Percentiles rank a stretch among this genome's conserved stretches.
phyloP scores from a whole-genome alignment of 441 rosid species.

The Omphalea diandra region DNA sequence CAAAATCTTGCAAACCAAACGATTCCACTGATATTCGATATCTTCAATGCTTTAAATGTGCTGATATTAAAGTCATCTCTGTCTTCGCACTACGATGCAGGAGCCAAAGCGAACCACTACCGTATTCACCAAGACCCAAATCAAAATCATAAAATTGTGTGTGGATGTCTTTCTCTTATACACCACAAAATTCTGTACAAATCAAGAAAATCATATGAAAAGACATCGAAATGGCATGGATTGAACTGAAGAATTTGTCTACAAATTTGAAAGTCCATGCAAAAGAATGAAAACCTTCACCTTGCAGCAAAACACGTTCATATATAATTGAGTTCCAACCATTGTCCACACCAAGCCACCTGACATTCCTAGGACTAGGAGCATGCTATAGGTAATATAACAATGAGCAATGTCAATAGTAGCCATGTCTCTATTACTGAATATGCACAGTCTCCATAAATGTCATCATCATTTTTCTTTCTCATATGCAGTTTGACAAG shows the following conservation, averaged over 20 bases:
- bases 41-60: constrained; percentile 47
- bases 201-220: constrained; percentile 38
- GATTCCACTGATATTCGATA: constrained; percentile 72
- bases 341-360: constrained; percentile 74
- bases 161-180: constrained; percentile 74
- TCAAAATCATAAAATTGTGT: too few species aligned
- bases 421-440: constrained; percentile 49
- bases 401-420: constrained; percentile 63
- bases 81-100: constrained; percentile 64
- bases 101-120: constrained; percentile 63
- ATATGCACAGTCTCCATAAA: constrained; percentile 54
- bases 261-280: constrained; percentile 94
- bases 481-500: constrained; percentile 53
- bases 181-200: constrained; percentile 65
- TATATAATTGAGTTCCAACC: constrained; percentile 61
- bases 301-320: constrained; percentile 81
- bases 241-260: constrained; percentile 25
- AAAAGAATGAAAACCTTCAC: constrained; percentile 58
- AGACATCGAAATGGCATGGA: too few species aligned
- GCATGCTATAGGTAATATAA: constrained; percentile 79
- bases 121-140: too few species aligned
- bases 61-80: constrained; percentile 61
- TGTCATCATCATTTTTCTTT: constrained; percentile 54
- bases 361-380: constrained; percentile 69
- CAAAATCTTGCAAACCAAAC: constrained; percentile 59